These are phyloP conservation scores for Rubus idaeus DNA, from an alignment of 306 rosid species.

Conservation along the genomic window DNA sequence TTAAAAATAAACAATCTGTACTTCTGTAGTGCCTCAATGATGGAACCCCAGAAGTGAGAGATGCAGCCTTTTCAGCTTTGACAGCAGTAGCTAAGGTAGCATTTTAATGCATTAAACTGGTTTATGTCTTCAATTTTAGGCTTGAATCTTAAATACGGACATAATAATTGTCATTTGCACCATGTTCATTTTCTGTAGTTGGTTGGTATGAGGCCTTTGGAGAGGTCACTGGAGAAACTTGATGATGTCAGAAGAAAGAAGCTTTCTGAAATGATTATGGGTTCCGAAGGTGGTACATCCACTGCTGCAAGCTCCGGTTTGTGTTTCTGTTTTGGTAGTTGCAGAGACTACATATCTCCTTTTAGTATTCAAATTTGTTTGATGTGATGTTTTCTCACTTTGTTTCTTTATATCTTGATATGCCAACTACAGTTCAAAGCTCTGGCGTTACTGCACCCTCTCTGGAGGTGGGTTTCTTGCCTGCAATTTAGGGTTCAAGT, in stretches of 20 bases:
- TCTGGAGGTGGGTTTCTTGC: conserved; percentile 49
- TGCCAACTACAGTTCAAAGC: conserved; percentile 62
- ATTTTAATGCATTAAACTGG: background rate
- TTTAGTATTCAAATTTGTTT: background rate
- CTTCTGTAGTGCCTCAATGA: conserved; percentile 76
- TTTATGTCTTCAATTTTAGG: background rate
- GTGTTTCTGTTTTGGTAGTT: conserved; percentile 23
- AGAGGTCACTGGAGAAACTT: conserved; percentile 90
- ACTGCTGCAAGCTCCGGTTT: conserved; percentile 63
- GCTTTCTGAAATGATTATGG: conserved; percentile 91
- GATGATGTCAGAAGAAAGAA: conserved; percentile 96
- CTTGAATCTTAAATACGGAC: conserved; percentile 15
- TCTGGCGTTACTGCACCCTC: conserved; percentile 60
- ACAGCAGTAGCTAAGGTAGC: conserved; percentile 94
- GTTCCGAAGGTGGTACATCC: conserved; percentile 76
- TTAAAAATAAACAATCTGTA: conserved; percentile 25
- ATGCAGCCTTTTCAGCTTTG: conserved; percentile 91
- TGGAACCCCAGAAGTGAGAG: conserved; percentile 97
- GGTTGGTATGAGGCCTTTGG: conserved; percentile 98
- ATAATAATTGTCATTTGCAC: conserved; percentile 21
- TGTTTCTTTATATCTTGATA: conserved; percentile 22
- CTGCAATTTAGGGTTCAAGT: background rate
- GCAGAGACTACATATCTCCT: background rate
- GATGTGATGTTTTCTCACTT: conserved; percentile 17
- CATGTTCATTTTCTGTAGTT: conserved; percentile 45